Evolutionary conservation across 257 asterid genomes (phyloP), one percentile per base, ranked within the genome.

Genomic region (Buddleja alternifolia): DNA sequence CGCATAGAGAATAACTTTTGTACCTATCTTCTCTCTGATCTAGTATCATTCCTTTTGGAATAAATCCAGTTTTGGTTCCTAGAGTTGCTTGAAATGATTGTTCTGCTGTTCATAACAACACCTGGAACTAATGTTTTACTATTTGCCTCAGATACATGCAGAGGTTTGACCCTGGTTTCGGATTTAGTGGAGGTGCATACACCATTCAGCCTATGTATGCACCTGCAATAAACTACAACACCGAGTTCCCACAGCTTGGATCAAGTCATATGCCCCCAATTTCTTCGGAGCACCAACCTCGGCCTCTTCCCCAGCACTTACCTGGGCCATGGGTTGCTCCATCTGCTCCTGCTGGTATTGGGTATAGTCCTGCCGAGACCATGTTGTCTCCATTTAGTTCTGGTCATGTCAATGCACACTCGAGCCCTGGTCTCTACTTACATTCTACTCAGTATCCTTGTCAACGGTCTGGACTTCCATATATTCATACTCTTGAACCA

Each of bases 101-200:
- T 14, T 15, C 1, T 58, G 12, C 41, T 52, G 37, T 29, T 58
- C 11, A 23, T 40, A 39, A 41, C 47, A 42, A 59, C 53, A 32
- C 50, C 14, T 52, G 66, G 60, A 63, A 39, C 20, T 70, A 51
- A 53, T 68, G 36, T 63, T 36, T 53, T n/a, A 19, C 39, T 64
- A 11, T 23, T 78, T 58, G 40, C 69, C 66, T 57, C 74, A 95
- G 99, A 72, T 95, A 89, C 86, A 62, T 86, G 93, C 99, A 95
- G 77, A 89, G 99, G 75, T 95, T 95, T 80, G 98, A 95, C 76
- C 99, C 98, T 52, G 98, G 95, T 37, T 95, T 89, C 79, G 99
- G 99, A 74, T 95, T 81, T 66, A 80, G 74, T 81, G 96, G 92
- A 54, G 95, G 90, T 17, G 87, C 96, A 15, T 95, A 91, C 65